These are phyloP conservation scores for Phytophthora macrochlamydospora DNA, from an alignment of 352 stramenopile species.

Conservation along the genomic window DNA sequence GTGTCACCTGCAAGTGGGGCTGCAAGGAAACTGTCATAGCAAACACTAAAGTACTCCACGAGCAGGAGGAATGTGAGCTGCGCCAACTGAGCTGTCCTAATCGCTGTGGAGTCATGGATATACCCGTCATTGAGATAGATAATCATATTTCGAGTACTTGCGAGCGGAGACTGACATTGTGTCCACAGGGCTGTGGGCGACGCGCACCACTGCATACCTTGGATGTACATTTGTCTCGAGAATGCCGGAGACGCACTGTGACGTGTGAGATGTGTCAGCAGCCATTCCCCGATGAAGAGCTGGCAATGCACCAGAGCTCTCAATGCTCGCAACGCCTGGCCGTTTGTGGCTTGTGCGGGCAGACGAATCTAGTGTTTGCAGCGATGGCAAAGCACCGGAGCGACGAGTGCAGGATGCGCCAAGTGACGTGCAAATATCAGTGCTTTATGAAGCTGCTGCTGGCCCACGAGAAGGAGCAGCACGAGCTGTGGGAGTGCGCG, in stretches of 20 bases:
- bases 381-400: slow-evolving; percentile 48
- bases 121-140: slow-evolving; percentile 44
- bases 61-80: slow-evolving; percentile 57
- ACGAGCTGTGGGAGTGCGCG: slow-evolving; percentile 68
- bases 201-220: slow-evolving; percentile 57
- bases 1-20: slow-evolving; percentile 60
- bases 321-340: slow-evolving; percentile 53
- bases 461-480: slow-evolving; percentile 58
- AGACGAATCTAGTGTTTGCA: slow-evolving; percentile 37
- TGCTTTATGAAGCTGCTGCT: slow-evolving; percentile 56
- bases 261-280: slow-evolving; percentile 41
- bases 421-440: slow-evolving; percentile 52
- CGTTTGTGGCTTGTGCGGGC: slow-evolving; percentile 59
- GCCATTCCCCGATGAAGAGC: slow-evolving; percentile 43
- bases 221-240: slow-evolving; percentile 29
- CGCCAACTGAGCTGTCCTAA: slow-evolving; percentile 57
- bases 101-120: slow-evolving; percentile 43
- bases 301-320: slow-evolving; percentile 30
- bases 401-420: slow-evolving; percentile 63
- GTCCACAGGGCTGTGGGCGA: slow-evolving; percentile 52
- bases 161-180: slow-evolving; percentile 38
- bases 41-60: slow-evolving; percentile 45
- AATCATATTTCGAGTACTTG: slow-evolving; percentile 45
- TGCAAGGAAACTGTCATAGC: slow-evolving; percentile 62
- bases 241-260: slow-evolving; percentile 55